phyloP scores from a whole-genome alignment of 2,329 filamentous ascomycete species.

The Dothistroma septosporum region DNA sequence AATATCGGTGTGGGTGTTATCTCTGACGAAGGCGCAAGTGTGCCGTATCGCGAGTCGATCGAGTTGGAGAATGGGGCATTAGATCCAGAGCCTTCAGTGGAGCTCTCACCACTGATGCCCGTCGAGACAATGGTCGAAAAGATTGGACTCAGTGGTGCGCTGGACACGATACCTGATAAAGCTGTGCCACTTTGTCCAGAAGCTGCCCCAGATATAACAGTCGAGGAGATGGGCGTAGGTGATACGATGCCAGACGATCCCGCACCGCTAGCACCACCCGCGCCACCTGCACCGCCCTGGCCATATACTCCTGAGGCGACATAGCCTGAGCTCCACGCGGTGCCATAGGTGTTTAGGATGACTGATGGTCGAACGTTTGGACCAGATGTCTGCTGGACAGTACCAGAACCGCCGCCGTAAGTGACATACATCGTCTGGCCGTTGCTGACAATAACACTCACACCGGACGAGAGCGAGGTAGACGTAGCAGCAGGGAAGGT shows the following conservation, averaged over 20 bases:
- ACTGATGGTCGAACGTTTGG: conserved; percentile 14
- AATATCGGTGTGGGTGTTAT: background rate
- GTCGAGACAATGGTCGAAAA: conserved; percentile 11
- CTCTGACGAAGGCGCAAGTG: conserved; percentile 5
- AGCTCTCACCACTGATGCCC: conserved; percentile 6
- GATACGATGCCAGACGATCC: conserved; percentile 8
- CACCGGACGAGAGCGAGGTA: conserved; percentile 11
- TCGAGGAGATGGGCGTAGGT: conserved; percentile 6
- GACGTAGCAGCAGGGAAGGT: conserved; percentile 11
- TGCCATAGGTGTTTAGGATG: conserved; percentile 20
- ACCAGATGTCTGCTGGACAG: conserved; percentile 12
- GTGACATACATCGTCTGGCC: conserved; percentile 6
- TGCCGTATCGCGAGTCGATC: conserved; percentile 7
- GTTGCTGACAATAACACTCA: conserved; percentile 19
- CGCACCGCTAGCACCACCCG: conserved; percentile 16
- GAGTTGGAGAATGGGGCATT: background rate
- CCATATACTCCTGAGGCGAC: conserved; percentile 16
- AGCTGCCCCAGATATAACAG: conserved; percentile 1
- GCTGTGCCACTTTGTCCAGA: conserved; percentile 7
- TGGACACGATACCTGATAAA: conserved; percentile 1
- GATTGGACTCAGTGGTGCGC: conserved; percentile 9
- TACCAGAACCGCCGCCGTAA: conserved; percentile 17
- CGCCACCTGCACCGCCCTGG: conserved; percentile 14
- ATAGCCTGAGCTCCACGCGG: conserved; percentile 23
- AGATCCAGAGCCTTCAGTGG: background rate